A percentile compares a stretch with the other conserved stretches of the same genome.
phyloP scores from a whole-genome alignment of 805 yeast genomes.

The Yarrowia sp. region DNA sequence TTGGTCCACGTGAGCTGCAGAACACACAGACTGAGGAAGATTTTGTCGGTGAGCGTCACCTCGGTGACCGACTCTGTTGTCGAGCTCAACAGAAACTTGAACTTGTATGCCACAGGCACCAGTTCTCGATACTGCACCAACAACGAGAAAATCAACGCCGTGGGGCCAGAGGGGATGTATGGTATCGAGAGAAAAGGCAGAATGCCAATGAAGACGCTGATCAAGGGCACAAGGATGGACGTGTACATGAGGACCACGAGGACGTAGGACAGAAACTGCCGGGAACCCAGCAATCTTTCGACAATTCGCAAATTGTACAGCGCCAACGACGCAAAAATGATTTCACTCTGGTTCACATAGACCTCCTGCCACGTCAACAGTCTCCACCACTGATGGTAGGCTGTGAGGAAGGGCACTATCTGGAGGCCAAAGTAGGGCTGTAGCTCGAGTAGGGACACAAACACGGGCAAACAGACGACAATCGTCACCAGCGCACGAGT shows the following conservation, averaged over 20 bases:
- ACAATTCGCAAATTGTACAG: constrained; percentile 52
- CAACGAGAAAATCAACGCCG: constrained; percentile 50
- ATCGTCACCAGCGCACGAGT: constrained; percentile 46
- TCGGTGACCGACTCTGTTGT: constrained; percentile 41
- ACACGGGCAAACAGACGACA: constrained; percentile 48
- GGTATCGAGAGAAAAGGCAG: constrained; percentile 40
- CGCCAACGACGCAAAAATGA: constrained; percentile 50
- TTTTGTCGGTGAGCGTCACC: constrained; percentile 49
- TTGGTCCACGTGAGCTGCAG: constrained; percentile 51
- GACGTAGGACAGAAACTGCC: constrained; percentile 49
- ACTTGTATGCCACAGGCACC: constrained; percentile 54
- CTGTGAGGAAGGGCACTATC: constrained; percentile 50
- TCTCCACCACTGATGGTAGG: constrained; percentile 52
- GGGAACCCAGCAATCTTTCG: constrained; percentile 53
- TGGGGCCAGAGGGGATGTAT: constrained; percentile 51
- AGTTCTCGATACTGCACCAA: constrained; percentile 51
- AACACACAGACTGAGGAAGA: constrained; percentile 49
- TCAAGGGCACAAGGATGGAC: constrained; percentile 43
- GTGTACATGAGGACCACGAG: constrained; percentile 44
- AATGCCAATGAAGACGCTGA: constrained; percentile 30
- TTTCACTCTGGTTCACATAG: constrained; percentile 51
- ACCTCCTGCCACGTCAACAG: constrained; percentile 48
- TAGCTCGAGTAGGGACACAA: constrained; percentile 50
- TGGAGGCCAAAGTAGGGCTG: constrained; percentile 51
- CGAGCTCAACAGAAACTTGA: constrained; percentile 46